Evolutionary conservation across 2,329 filamentous ascomycete species (phyloP), one percentile per base, ranked within the genome.

Genomic region (Pseudocercospora fuligena): DNA sequence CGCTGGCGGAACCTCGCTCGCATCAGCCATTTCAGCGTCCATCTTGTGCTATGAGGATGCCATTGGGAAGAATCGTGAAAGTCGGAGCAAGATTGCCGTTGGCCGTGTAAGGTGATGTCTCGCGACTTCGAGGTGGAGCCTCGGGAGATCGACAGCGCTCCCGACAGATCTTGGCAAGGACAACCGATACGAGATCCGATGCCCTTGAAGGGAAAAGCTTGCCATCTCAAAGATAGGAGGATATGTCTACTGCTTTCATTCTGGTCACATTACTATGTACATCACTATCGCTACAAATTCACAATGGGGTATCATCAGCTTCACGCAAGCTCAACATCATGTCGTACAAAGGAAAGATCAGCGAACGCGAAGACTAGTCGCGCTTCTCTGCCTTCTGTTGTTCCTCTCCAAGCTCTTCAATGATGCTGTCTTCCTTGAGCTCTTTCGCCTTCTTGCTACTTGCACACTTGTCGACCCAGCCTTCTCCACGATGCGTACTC

Each of bases 401-500:
- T 43, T 36, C 23, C 61, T 64, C 31, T 54, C 23, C 61, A 43
- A 62, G 6, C 29, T 67, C 65, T 14, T 67, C 61, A n/a, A 64
- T 47, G 53, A 60, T 61, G 21, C 58, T 56, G 21, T 70, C 70
- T 59, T 74, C 72, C 29, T 57, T 66, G 12, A 61, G 56, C 64
- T 53, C 56, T 46, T 66, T 59, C 33, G 51, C 63, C 51, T 66
- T 62, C 65, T 68, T 69, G 57, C 54, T 60, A 5, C 47, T 65
- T n/a, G 61, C 66, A 25, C 76, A 79, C 47, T 89, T 89, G 76
- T 95, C 92, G 60, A 85, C 84, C 82, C 88, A 93, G 0, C 91
- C 91, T 73, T 94, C 90, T 0, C 92, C 92, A 62, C 90, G 84
- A 47, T 93, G 78, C 84, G 91, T 91, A 60, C 89, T 88, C 69